These are phyloP conservation scores for Candida chilensis DNA, from an alignment of 805 yeast species.

Conservation along the genomic window DNA sequence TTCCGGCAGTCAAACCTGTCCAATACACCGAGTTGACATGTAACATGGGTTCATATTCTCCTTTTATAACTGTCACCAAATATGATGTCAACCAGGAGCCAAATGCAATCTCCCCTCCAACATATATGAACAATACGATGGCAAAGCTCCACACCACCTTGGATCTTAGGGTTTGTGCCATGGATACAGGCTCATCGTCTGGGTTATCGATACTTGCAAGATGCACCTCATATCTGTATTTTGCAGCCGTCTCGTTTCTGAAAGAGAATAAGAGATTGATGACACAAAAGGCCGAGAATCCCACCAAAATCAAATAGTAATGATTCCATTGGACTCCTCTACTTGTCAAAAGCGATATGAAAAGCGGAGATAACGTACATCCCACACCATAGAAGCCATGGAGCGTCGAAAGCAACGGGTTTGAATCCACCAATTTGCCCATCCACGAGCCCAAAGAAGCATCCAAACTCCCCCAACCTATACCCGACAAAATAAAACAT, in stretches of 20 bases:
- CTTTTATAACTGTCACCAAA: conserved; percentile 26
- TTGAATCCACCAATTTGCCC: conserved; percentile 34
- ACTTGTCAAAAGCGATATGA: conserved; percentile 30
- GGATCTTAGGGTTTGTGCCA: conserved; percentile 13
- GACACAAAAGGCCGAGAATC: conserved; percentile 13
- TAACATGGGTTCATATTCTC: conserved; percentile 27
- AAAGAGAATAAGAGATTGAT: conserved; percentile 16
- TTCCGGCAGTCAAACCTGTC: conserved; percentile 40
- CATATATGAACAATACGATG: conserved; percentile 32
- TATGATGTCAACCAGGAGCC: conserved; percentile 47
- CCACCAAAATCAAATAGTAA: conserved; percentile 27
- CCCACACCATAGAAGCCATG: conserved; percentile 49
- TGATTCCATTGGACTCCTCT: conserved; percentile 31
- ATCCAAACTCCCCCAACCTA: conserved; percentile 50
- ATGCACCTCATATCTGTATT: conserved; percentile 20
- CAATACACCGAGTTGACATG: conserved; percentile 42
- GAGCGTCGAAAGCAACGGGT: conserved; percentile 40
- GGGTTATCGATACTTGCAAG: conserved; percentile 6
- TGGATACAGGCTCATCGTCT: conserved; percentile 8
- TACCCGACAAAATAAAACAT: conserved; percentile 33
- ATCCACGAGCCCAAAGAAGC: conserved; percentile 46
- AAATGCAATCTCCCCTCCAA: conserved; percentile 44
- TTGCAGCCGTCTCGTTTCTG: conserved; percentile 33
- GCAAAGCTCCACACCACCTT: conserved; percentile 30
- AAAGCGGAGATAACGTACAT: conserved; percentile 39